phyloP scores from a whole-genome alignment of 345 rosid genomes.

The Citrus inodora region DNA sequence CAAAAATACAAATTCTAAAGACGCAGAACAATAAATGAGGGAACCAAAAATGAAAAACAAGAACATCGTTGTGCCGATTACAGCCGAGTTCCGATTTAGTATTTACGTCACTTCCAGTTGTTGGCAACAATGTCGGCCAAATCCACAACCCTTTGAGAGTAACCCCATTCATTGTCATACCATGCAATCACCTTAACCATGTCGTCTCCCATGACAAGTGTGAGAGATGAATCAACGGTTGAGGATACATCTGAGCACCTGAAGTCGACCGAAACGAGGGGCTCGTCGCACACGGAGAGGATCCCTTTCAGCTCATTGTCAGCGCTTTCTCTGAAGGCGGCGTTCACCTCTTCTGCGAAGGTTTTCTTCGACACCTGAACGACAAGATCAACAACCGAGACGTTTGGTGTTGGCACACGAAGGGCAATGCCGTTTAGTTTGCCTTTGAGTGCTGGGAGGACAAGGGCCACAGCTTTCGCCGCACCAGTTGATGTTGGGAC shows the following conservation, averaged over 20 bases:
- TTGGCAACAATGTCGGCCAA: slow-evolving; percentile 89
- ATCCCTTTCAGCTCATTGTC: slow-evolving; percentile 83
- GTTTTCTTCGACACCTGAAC: slow-evolving; percentile 93
- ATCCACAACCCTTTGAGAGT: slow-evolving; percentile 97
- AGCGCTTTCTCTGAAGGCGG: slow-evolving; percentile 79
- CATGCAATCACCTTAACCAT: slow-evolving; percentile 98
- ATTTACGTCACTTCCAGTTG: slow-evolving; percentile 64
- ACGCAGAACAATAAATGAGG: slow-evolving; percentile 13
- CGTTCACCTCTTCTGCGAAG: slow-evolving; percentile 92
- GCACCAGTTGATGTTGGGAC: slow-evolving; percentile 97
- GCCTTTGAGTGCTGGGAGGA: slow-evolving; percentile 85
- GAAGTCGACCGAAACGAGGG: slow-evolving; percentile 89
- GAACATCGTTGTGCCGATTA: not conserved
- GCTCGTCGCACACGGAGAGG: slow-evolving; percentile 87
- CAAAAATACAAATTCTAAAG: slow-evolving; percentile 21
- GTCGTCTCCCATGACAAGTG: slow-evolving; percentile 99
- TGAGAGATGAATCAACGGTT: slow-evolving; percentile 80
- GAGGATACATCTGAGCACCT: slow-evolving; percentile 89
- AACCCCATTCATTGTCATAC: slow-evolving; percentile 99
- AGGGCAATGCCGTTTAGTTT: slow-evolving; percentile 93
- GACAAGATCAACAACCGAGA: slow-evolving; percentile 88
- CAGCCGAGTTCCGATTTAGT: not conserved
- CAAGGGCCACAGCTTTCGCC: slow-evolving; percentile 94
- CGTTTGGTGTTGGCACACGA: slow-evolving; percentile 97
- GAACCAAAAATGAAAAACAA: slow-evolving; percentile 27